Conservation (phyloP, 2,329 filamentous ascomycete genomes). For the Dactylellina sp. region DNA sequence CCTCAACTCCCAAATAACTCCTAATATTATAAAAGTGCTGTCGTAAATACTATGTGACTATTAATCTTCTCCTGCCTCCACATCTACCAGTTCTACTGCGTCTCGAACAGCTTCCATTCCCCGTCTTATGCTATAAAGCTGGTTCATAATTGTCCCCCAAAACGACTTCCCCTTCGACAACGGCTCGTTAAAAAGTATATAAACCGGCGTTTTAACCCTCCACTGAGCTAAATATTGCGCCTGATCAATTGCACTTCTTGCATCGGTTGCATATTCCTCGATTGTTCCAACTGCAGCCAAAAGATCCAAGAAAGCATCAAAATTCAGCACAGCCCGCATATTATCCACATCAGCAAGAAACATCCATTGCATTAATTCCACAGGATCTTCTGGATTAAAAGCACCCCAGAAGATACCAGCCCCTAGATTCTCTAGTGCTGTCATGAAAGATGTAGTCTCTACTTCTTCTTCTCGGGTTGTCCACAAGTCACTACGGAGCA, state of each 20-base stretch:
- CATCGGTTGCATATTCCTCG: conserved; percentile 6
- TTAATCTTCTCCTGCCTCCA: not conserved
- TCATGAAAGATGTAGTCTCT: not conserved
- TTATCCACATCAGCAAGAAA: conserved; percentile 16
- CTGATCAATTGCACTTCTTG: conserved; percentile 2
- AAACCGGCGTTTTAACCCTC: conserved; percentile 7
- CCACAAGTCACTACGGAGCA: conserved; percentile 27
- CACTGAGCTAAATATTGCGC: conserved; percentile 19
- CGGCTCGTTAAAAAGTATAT: conserved; percentile 18
- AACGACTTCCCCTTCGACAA: conserved; percentile 28
- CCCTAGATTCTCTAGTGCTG: not conserved
- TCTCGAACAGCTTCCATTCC: conserved; percentile 3
- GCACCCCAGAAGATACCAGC: conserved; percentile 18
- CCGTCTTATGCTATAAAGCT: not conserved
- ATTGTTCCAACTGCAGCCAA: conserved; percentile 1
- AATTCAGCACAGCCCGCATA: not conserved
- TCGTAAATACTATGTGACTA: no score
- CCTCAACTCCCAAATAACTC: not conserved
- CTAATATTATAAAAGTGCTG: no score
- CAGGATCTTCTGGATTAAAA: not conserved
- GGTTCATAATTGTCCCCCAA: conserved; percentile 11
- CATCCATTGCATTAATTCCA: conserved; percentile 27
- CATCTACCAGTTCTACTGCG: not conserved
- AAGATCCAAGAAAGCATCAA: conserved; percentile 19
- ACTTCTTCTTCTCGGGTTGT: conserved; percentile 7